Percentiles rank a stretch among this genome's conserved stretches.
These are phyloP conservation scores for Phytopythium sindhum DNA, from an alignment of 352 stramenopile genomes.

Conservation along the genomic window DNA sequence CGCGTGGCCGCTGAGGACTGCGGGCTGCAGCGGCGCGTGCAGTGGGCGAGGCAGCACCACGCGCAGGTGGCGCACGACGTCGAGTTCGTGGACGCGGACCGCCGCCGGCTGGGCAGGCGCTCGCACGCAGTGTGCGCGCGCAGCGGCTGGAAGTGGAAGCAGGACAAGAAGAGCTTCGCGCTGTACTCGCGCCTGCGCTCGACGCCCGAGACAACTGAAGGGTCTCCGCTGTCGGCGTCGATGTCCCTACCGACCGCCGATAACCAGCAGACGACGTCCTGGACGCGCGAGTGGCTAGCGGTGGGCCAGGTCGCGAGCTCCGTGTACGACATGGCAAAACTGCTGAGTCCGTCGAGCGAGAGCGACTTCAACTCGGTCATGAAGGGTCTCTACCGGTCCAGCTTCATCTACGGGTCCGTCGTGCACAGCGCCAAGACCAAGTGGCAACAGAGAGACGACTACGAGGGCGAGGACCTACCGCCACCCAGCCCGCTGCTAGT, in stretches of 20 bases:
- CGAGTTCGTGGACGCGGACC: not conserved
- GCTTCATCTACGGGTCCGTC: conserved; percentile 51
- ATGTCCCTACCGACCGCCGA: not conserved
- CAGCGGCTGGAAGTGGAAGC: conserved; percentile 30
- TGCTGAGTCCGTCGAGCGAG: conserved; percentile 22
- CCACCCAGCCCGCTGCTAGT: conserved; percentile 20
- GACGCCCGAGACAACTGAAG: not conserved
- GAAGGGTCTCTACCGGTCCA: conserved; percentile 29
- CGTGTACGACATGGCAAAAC: conserved; percentile 17
- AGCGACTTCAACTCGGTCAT: conserved; percentile 35
- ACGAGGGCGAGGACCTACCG: not conserved
- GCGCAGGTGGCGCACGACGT: conserved; percentile 9
- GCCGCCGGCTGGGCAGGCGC: not conserved
- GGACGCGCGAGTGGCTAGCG: conserved; percentile 20
- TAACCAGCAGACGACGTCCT: not conserved
- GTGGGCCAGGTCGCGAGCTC: conserved; percentile 23
- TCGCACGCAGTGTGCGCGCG: conserved; percentile 12
- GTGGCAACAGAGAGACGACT: not conserved
- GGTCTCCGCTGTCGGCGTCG: not conserved
- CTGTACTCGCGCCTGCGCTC: conserved; percentile 13
- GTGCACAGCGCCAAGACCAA: conserved; percentile 12
- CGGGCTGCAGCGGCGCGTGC: conserved; percentile 18
- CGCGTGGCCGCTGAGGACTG: conserved; percentile 27
- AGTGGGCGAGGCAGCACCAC: conserved; percentile 14
- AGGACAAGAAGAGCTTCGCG: conserved; percentile 21